Percentiles rank a stretch among this genome's conserved stretches.
Conservation (phyloP, 805 yeast species). For the Candida endomychidarum region DNA sequence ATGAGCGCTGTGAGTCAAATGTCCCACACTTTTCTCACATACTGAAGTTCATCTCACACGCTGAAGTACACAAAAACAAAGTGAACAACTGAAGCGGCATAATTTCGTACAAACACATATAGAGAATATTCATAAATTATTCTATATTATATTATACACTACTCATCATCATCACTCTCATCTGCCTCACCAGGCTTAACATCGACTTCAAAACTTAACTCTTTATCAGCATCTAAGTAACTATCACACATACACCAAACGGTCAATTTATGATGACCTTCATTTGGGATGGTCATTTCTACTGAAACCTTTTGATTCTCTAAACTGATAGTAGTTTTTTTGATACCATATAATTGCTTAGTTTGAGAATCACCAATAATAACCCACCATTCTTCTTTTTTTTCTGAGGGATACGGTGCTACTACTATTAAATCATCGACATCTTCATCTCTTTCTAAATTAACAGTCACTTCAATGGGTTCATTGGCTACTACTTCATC, state of each 20-base stretch:
- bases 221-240: conserved; percentile 90
- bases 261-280: conserved; percentile 62
- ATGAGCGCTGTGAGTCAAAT: background rate
- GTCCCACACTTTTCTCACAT: too few species aligned
- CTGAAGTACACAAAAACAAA: too few species aligned
- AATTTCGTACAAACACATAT: too few species aligned
- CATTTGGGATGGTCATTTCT: conserved; percentile 54
- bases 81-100: too few species aligned
- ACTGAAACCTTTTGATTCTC: conserved; percentile 54
- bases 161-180: too few species aligned
- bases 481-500: conserved; percentile 48
- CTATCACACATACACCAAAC: conserved; percentile 91
- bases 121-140: too few species aligned
- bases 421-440: conserved; percentile 60
- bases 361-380: conserved; percentile 68
- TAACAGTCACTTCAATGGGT: conserved; percentile 47
- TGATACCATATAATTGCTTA: conserved; percentile 69
- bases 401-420: conserved; percentile 56
- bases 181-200: conserved; percentile 24
- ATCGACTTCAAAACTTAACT: conserved; percentile 54
- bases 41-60: too few species aligned
- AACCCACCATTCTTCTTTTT: conserved; percentile 83
- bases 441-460: conserved; percentile 72
- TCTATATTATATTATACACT: too few species aligned
- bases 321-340: conserved; percentile 55